Evolutionary conservation across 2,329 filamentous ascomycete genomes (phyloP).

Genomic region (Cercospora janseana): DNA sequence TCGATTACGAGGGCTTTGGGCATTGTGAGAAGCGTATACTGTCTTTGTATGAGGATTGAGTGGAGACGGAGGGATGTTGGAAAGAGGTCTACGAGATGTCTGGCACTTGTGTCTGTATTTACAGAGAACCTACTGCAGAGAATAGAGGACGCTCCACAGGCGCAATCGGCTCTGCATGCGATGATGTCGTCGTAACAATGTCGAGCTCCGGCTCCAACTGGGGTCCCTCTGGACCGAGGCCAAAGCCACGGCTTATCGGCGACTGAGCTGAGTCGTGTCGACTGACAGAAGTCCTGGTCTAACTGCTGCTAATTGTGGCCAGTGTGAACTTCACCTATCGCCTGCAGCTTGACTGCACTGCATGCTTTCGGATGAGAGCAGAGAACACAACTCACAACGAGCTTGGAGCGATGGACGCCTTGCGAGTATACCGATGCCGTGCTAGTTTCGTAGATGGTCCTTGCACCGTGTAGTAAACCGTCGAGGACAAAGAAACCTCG

Average conservation of each 20-base stretch:
- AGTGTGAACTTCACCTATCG: not conserved
- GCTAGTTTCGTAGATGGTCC: no score
- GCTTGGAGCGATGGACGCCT: no score
- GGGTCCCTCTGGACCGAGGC: constrained; percentile 14
- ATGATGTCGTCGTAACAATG: constrained; percentile 13
- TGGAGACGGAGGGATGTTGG: not conserved
- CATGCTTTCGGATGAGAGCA: no score
- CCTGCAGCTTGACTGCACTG: no score
- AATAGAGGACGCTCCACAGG: not conserved
- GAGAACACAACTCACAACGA: no score
- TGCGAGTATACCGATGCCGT: no score
- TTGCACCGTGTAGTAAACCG: no score
- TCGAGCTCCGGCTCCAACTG: constrained; percentile 9
- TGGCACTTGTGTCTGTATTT: not conserved
- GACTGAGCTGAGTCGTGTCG: not conserved
- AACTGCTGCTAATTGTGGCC: not conserved
- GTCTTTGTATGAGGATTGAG: not conserved
- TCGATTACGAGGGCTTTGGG: constrained; percentile 61
- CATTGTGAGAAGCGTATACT: constrained; percentile 43
- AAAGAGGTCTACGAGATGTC: not conserved
- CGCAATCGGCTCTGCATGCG: constrained; percentile 4
- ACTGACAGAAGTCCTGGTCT: not conserved
- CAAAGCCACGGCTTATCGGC: constrained; percentile 6
- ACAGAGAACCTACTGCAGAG: not conserved
- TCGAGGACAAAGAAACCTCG: no score